Percentiles rank a stretch among this genome's conserved stretches.
Evolutionary conservation across 208 protist species (phyloP).

Genomic region (Wallacemonas sp.): DNA sequence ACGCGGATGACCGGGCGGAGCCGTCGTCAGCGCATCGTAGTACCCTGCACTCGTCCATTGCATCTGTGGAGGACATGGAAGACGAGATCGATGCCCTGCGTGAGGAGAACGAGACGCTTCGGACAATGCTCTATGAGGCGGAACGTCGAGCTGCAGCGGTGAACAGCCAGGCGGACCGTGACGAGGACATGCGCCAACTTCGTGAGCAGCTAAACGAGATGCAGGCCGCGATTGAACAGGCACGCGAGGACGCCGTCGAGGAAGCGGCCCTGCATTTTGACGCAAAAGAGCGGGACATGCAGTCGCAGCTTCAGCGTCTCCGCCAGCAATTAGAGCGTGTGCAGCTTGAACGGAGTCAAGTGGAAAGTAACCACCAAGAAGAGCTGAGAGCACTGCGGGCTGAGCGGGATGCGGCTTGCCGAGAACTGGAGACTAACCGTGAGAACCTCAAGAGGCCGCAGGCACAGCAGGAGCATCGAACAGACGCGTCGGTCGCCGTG

Average conservation of each 20-base stretch:
- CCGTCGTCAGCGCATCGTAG: neutral
- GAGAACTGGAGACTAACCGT: constrained; percentile 14
- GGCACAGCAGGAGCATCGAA: too few relatives aligned
- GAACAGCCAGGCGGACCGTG: constrained; percentile 23
- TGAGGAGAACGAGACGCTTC: constrained; percentile 52
- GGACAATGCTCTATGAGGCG: constrained; percentile 32
- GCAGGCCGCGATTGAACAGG: constrained; percentile 9
- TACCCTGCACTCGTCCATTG: neutral
- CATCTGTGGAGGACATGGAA: constrained; percentile 21
- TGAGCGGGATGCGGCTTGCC: constrained; percentile 22
- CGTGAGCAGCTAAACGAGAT: constrained; percentile 28
- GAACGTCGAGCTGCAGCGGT: constrained; percentile 33
- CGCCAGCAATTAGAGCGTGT: constrained; percentile 47
- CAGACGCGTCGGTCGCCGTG: neutral
- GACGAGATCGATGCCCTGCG: constrained; percentile 29
- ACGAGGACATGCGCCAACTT: constrained; percentile 66
- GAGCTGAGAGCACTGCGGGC: constrained; percentile 36
- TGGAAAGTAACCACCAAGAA: constrained; percentile 36
- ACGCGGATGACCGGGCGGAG: neutral
- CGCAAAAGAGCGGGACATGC: constrained; percentile 60
- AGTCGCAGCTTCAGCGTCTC: constrained; percentile 55
- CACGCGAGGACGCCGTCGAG: constrained; percentile 19
- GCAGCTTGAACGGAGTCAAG: constrained; percentile 18
- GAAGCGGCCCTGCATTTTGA: constrained; percentile 35
- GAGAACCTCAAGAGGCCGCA: neutral